These are phyloP conservation scores for Sphagnum contortum DNA, from an alignment of 225 moss, liverwort and hornwort genomes.

Conservation along the genomic window DNA sequence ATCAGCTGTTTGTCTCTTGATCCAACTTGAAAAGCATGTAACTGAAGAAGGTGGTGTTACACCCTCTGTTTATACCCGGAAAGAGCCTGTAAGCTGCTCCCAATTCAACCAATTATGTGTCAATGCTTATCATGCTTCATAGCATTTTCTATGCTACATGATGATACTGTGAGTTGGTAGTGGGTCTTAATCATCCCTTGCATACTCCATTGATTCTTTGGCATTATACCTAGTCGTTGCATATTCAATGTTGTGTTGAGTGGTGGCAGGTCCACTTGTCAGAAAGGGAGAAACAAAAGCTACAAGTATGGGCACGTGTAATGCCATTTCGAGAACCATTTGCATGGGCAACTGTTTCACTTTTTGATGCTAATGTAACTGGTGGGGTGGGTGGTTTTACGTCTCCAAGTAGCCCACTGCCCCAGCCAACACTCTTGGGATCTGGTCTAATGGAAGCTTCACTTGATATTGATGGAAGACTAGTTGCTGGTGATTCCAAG, in stretches of 20 bases:
- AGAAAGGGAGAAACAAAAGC: slow-evolving; percentile 90
- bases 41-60: slow-evolving; percentile 97
- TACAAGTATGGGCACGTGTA: slow-evolving; percentile 92
- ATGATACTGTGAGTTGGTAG: background rate
- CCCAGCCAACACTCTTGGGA: slow-evolving; percentile 55
- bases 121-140: too few relatives aligned
- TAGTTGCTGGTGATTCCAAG: slow-evolving; percentile 40
- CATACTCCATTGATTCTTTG: background rate
- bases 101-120: too few relatives aligned
- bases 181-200: background rate
- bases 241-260: background rate
- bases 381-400: slow-evolving; percentile 90
- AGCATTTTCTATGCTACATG: too few relatives aligned
- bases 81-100: slow-evolving; percentile 76
- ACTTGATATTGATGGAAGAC: slow-evolving; percentile 52
- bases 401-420: slow-evolving; percentile 85
- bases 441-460: slow-evolving; percentile 64
- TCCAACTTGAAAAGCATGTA: slow-evolving; percentile 97
- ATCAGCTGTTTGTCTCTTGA: slow-evolving; percentile 68
- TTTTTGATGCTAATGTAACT: slow-evolving; percentile 81
- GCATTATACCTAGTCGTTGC: too few relatives aligned
- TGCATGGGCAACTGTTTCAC: slow-evolving; percentile 85
- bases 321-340: slow-evolving; percentile 97
- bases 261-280: slow-evolving; percentile 69
- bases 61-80: slow-evolving; percentile 85